These are phyloP conservation scores for Begonia masoniana DNA, from an alignment of 306 rosid genomes.

Conservation along the genomic window DNA sequence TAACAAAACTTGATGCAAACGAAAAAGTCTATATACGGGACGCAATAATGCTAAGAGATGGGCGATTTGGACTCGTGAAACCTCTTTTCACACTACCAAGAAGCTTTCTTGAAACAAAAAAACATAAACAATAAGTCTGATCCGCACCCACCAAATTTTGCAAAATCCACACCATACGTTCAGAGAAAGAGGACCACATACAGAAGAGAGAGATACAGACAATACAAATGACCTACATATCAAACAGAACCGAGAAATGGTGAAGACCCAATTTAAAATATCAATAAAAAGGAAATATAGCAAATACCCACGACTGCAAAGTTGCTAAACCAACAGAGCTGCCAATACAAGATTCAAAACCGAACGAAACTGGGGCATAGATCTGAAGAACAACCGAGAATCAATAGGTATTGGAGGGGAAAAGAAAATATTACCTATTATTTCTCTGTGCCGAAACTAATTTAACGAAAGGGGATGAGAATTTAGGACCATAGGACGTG, in stretches of 20 bases:
- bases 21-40: slow-evolving; percentile 9
- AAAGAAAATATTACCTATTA: slow-evolving; percentile 23
- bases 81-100: slow-evolving; percentile 3
- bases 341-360: background rate
- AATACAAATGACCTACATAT: slow-evolving; percentile 4
- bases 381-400: slow-evolving; percentile 33
- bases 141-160: slow-evolving; percentile 24
- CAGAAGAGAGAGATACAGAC: slow-evolving; percentile 7
- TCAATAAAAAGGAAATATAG: background rate
- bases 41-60: too few relatives aligned
- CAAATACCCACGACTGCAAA: slow-evolving; percentile 6
- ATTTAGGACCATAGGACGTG: slow-evolving; percentile 9
- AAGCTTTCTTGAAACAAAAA: slow-evolving; percentile 22
- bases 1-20: slow-evolving; percentile 19
- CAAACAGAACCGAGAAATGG: slow-evolving; percentile 4
- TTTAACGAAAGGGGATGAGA: background rate
- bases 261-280: slow-evolving; percentile 18
- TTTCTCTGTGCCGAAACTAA: slow-evolving; percentile 2
- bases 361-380: slow-evolving; percentile 9
- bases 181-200: slow-evolving; percentile 15
- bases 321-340: background rate
- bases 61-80: slow-evolving; percentile 1
- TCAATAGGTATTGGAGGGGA: background rate
- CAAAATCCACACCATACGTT: slow-evolving; percentile 31
- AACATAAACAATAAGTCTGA: slow-evolving; percentile 27